Evolutionary conservation across 2,329 filamentous ascomycete genomes (phyloP).

Genomic region (Pseudogymnoascus sp.): DNA sequence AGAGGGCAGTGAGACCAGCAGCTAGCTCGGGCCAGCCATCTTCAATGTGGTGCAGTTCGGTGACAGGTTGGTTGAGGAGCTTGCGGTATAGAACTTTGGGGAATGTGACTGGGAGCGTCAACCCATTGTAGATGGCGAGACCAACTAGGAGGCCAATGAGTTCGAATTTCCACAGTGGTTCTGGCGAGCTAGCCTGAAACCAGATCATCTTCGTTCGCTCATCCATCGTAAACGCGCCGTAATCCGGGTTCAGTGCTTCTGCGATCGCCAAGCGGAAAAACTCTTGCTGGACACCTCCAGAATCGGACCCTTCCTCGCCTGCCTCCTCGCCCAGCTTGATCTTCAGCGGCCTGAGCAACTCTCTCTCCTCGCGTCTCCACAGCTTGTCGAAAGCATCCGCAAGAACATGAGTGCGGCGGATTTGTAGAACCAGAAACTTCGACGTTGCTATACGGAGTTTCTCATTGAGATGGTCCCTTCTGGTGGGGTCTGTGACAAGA

Average conservation of each 20-base stretch:
- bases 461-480: conserved; percentile 55
- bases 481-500: conserved; percentile 48
- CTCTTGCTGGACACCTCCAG: conserved; percentile 92
- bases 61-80: conserved; percentile 62
- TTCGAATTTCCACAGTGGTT: conserved; percentile 85
- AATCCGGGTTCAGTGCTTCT: conserved; percentile 70
- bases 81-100: conserved; percentile 78
- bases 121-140: conserved; percentile 84
- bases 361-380: conserved; percentile 76
- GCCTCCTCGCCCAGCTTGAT: conserved; percentile 75
- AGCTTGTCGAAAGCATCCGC: conserved; percentile 77
- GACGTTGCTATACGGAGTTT: conserved; percentile 60
- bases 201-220: conserved; percentile 70
- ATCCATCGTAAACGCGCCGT: conserved; percentile 76
- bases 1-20: conserved; percentile 63
- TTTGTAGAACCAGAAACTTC: conserved; percentile 63
- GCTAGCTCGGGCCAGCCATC: conserved; percentile 84
- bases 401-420: conserved; percentile 61
- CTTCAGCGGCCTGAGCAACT: conserved; percentile 79
- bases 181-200: conserved; percentile 77
- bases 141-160: conserved; percentile 82
- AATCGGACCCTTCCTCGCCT: conserved; percentile 85
- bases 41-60: conserved; percentile 65
- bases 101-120: conserved; percentile 85
- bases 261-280: conserved; percentile 83